Evolutionary conservation across 2,329 filamentous ascomycete genomes (phyloP), one percentile per base, ranked within the genome.

Genomic region (Aspergillus versicolor): DNA sequence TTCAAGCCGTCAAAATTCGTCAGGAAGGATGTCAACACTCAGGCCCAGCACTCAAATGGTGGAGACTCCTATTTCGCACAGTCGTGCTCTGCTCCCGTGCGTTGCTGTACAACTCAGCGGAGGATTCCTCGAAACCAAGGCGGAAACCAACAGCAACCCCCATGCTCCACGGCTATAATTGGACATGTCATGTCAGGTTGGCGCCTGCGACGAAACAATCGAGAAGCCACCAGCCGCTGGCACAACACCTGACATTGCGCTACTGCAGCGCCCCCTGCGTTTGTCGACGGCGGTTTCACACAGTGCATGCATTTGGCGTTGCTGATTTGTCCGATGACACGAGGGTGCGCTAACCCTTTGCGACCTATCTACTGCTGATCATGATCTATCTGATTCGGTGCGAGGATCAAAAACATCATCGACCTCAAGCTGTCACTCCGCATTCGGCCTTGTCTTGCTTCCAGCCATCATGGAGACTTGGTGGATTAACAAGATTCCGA

Each of bases 321-420:
- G 40, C 27, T 38, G 42, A 53, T 45, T 46, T 38, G 50, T 19
- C 19, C n/a, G 11, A 24, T 12, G 11, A 3, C n/a, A 15, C 5
- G 22, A 40, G 12, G 15, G 21, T 11, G 34, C 51, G 30, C 49
- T 52, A 42, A 38, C 30, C 46, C 19, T 12, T 37, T 49, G 32
- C 19, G 49, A 52, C 43, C 50, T 34, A n/a, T 52, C 40, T 15
- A 17, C 34, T 19, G 49, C 49, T 30, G 49, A 52, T 52, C 49
- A 30, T 30, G 27, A 30, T 30, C 27, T 30, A 9, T 40, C n/a
- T 24, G 7, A 12, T 22, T 21, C 11, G 41, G 21, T 44, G 21
- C 42, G 13, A 24, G 42, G 27, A 30, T 30, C 27, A 30, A 30
- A 9, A 30, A 30, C 27, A 30, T 11, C 27, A 30, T 30, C 27